These are phyloP conservation scores for Microsporum audouinii DNA, from an alignment of 2,329 filamentous ascomycete genomes.

Conservation along the genomic window DNA sequence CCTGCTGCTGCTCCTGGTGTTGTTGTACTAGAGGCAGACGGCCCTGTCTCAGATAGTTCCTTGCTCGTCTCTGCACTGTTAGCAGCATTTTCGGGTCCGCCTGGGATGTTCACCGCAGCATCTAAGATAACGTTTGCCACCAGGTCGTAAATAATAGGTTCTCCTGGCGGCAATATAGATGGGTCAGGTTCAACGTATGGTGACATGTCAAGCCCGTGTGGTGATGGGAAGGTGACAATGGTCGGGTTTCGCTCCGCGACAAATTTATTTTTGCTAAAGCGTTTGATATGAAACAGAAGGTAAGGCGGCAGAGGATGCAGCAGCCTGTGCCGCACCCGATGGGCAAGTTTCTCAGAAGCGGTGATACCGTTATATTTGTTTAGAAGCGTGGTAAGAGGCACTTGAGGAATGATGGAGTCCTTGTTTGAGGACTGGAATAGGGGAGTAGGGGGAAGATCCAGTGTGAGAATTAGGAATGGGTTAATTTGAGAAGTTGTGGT, in stretches of 20 bases:
- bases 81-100: conserved; percentile 38
- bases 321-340: conserved; percentile 78
- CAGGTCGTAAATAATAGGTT: conserved; percentile 88
- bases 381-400: conserved; percentile 67
- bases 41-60: conserved; percentile 27
- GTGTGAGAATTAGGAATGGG: conserved; percentile 81
- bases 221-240: conserved; percentile 89
- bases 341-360: conserved; percentile 78
- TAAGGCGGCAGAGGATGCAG: conserved; percentile 84
- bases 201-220: conserved; percentile 70
- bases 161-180: conserved; percentile 54
- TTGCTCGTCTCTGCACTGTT: conserved; percentile 22
- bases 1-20: conserved; percentile 65
- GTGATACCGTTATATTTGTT: conserved; percentile 84
- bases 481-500: conserved; percentile 64
- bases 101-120: conserved; percentile 50
- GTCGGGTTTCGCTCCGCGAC: conserved; percentile 92
- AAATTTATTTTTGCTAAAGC: conserved; percentile 94
- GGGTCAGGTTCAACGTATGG: conserved; percentile 88
- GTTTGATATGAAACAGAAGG: conserved; percentile 89
- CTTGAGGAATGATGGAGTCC: conserved; percentile 79
- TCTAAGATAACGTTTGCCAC: conserved; percentile 73
- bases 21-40: conserved; percentile 15
- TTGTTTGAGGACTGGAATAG: conserved; percentile 93
- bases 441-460: conserved; percentile 82